Evolutionary conservation across 176 grass and related monocot species (phyloP), one percentile per base, ranked within the genome.

Genomic region (Aechmea fasciata): DNA sequence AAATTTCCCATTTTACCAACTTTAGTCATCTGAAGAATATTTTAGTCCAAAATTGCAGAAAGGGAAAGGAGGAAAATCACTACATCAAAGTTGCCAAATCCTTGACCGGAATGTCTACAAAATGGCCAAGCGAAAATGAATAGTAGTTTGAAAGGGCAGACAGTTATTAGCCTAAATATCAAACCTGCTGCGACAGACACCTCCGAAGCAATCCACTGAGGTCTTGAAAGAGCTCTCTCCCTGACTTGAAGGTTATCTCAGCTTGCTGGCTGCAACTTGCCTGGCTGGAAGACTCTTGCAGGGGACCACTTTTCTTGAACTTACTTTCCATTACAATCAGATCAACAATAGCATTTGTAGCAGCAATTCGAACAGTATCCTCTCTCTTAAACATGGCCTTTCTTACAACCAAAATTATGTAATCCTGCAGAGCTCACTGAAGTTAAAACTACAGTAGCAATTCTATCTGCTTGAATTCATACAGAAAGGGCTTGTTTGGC

Each of bases 381-480:
- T 88, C 88, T 78, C 83, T 79, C 68, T 88, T 91, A 72, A 96
- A 96, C 88, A 96, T 96, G 29, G 92, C 92, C 75, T 91, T 96
- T 68, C 92, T 85, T 74, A 80, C 80, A 66, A 96, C 92, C 66
- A 96, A 73, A 71, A 96, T 86, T 73, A 91, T 80, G 66, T 96
- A 96, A 86, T 96, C 83, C 88, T 96, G 80, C 50, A 84, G 68
- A 87, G 64, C 12, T 68, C 67, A 11, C 51, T 57, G 71, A 71
- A 48, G 68, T 63, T 54, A 79, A 17, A 61, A 77, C 57, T 47
- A 71, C 71, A 59, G 71, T 68, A 33, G 75, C 13, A 14, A 7
- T 67, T 25, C 23, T 1, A 52, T 13, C 52, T 18, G 51, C 25
- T 55, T 53, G 20, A 71, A 11, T 25, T 73, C 20, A 33, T 51